Conservation (phyloP, 163 green algal species). For the Scenedesmus sp. region DNA sequence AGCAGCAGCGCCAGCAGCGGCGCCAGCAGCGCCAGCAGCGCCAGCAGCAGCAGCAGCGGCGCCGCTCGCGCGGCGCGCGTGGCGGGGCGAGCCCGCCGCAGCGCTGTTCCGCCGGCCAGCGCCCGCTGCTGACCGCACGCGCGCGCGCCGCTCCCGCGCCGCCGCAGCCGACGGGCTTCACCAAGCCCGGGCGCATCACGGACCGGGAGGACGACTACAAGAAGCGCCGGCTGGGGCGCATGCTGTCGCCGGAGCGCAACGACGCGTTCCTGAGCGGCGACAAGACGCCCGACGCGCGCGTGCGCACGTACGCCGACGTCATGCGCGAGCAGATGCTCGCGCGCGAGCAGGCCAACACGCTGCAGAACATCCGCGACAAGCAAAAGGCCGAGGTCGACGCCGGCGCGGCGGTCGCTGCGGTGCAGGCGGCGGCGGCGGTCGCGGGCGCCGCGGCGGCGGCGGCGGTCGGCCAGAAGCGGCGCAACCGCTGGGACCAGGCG, state of each 20-base stretch:
- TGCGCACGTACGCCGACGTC: conserved; percentile 93
- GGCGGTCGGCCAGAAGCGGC: conserved; percentile 69
- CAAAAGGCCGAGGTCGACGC: conserved; percentile 64
- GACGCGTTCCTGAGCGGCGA: conserved; percentile 94
- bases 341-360: conserved; percentile 94
- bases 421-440: conserved; percentile 23
- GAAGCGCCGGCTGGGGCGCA: conserved; percentile 79
- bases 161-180: conserved; percentile 50
- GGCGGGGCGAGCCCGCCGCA: too few relatives aligned
- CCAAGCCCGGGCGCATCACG: conserved; percentile 74
- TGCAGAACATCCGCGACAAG: conserved; percentile 87
- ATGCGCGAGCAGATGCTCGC: conserved; percentile 88
- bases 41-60: neutral
- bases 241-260: conserved; percentile 90
- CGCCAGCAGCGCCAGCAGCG: neutral
- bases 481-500: conserved; percentile 90
- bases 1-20: neutral
- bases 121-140: neutral
- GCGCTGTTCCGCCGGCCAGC: too few relatives aligned
- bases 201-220: conserved; percentile 96
- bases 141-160: neutral
- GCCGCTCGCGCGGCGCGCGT: too few relatives aligned
- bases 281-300: conserved; percentile 81
- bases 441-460: conserved; percentile 31
- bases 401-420: conserved; percentile 32